These are phyloP conservation scores for Primulina eburnea DNA, from an alignment of 257 asterid species.

Conservation along the genomic window DNA sequence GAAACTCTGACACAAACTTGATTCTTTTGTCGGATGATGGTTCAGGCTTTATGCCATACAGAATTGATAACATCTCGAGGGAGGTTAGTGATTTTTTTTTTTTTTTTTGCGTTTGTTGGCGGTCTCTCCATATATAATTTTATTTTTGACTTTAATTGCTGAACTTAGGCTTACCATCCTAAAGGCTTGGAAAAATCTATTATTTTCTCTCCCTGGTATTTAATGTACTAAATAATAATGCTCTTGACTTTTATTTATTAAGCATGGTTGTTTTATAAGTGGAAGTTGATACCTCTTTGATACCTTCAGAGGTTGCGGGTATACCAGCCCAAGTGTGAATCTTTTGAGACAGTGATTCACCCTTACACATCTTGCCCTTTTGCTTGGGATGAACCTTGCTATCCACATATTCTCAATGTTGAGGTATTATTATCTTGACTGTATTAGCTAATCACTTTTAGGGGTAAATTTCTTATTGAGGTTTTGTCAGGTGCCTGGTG, in stretches of 20 bases:
- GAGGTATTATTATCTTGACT: conserved; percentile 59
- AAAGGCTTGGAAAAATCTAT: conserved; percentile 7
- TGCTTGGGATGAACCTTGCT: conserved; percentile 99
- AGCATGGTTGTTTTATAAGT: conserved; percentile 18
- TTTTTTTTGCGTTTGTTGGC: conserved; percentile 17
- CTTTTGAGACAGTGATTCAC: conserved; percentile 82
- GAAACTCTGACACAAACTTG: conserved; percentile 87
- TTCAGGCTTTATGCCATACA: conserved; percentile 96
- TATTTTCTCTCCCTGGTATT: not conserved
- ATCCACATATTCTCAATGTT: conserved; percentile 74
- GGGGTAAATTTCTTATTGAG: conserved; percentile 19
- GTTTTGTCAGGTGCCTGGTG: conserved; percentile 77
- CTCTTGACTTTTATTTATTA: conserved; percentile 5
- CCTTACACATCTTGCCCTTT: conserved; percentile 78
- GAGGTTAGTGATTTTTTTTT: conserved; percentile 62
- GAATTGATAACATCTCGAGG: conserved; percentile 91
- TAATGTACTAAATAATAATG: conserved; percentile 19
- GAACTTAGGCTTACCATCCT: not conserved
- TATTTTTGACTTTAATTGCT: not conserved
- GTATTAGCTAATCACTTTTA: conserved; percentile 21
- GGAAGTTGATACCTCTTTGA: conserved; percentile 26
- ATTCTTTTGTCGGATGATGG: conserved; percentile 86
- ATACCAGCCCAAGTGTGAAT: conserved; percentile 93
- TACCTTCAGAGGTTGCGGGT: conserved; percentile 69
- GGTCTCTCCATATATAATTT: not conserved